Base-by-base conservation (phyloP, 2,329 filamentous ascomycete species). In the Penicillium hesseltinei region DNA sequence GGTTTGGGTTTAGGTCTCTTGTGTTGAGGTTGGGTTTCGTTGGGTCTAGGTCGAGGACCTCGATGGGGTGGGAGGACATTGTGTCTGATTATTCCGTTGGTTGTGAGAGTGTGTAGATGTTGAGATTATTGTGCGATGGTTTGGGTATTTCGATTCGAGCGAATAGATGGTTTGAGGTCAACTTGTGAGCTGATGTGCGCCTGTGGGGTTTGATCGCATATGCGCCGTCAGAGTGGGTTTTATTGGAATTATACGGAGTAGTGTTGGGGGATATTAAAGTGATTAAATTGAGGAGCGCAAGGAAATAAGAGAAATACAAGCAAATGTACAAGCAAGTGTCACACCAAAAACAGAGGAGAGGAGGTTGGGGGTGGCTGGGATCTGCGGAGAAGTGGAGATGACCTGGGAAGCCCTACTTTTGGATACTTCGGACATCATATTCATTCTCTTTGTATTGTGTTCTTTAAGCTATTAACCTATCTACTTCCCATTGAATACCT, bases 301-400 rank as follows among this genome's bases (percentile, higher is more conserved):
- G 13, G n/a, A 39, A 53, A 38, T 29, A 25, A 35, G 15, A 25
- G 23, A 17, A n/a, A 19, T 8, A n/a, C 17, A 7, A 44, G 40
- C 15, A 36, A 27, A 31, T 35, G 25, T 39, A 11, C 31, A 33
- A 33, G 31, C 31, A 2, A 33, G 15, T 35, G 15, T 35, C 15
- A 25, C 9, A 33, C 11, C 13, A 25, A 43, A 11, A 27, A n/a
- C 5, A 25, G 10, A 11, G 21, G 23, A 45, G 13, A 42, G 21
- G 54, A 56, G 54, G 54, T 31, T 56, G 52, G 54, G 51, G 40
- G 53, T 43, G 53, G 53, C 47, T 51, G 54, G 54, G 54, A 45
- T 51, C 46, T 51, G 47, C 23, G 54, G 53, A 56, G 53, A 51
- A 46, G 54, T 56, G 54, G 54, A 39, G 45, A 29, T 29, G 25